A percentile compares a stretch with the other conserved stretches of the same genome.
Evolutionary conservation across 179 eudicot species (phyloP).

Genomic region (Gypsophila paniculata): DNA sequence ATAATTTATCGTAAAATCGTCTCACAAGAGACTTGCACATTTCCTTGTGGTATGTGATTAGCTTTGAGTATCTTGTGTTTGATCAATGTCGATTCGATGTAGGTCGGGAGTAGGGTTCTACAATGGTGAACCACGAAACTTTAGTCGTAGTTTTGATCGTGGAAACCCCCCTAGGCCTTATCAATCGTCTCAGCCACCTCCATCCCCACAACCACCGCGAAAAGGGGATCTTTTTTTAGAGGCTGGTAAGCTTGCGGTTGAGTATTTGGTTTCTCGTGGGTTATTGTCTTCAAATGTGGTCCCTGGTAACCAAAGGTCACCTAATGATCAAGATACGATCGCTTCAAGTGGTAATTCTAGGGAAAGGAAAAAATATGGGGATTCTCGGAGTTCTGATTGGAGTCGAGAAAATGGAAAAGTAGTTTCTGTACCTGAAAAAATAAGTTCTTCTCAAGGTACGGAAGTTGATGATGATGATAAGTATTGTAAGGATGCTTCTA

Average conservation of each 20-base stretch:
- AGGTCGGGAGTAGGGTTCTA: slow-evolving; percentile 55
- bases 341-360: slow-evolving; percentile 33
- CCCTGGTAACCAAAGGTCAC: slow-evolving; percentile 43
- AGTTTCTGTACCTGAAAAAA: slow-evolving; percentile 44
- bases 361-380: slow-evolving; percentile 50
- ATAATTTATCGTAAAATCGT: too few relatives aligned
- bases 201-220: slow-evolving; percentile 33
- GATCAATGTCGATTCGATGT: slow-evolving; percentile 42
- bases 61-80: neutral
- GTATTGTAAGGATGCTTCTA: slow-evolving; percentile 27
- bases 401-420: slow-evolving; percentile 46
- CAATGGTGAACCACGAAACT: slow-evolving; percentile 57
- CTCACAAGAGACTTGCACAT: too few relatives aligned
- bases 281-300: slow-evolving; percentile 61
- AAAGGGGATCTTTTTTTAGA: slow-evolving; percentile 68
- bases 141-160: slow-evolving; percentile 66
- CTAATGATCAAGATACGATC: slow-evolving; percentile 33
- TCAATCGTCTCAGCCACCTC: slow-evolving; percentile 37
- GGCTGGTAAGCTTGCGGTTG: slow-evolving; percentile 87
- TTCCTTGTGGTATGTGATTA: too few relatives aligned
- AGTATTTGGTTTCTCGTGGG: slow-evolving; percentile 77
- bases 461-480: slow-evolving; percentile 42
- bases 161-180: slow-evolving; percentile 48
- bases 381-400: slow-evolving; percentile 46
- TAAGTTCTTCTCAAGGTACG: slow-evolving; percentile 28